Base-by-base conservation (phyloP, 208 protist genomes). In the Acanthamoeba pearcei region DNA sequence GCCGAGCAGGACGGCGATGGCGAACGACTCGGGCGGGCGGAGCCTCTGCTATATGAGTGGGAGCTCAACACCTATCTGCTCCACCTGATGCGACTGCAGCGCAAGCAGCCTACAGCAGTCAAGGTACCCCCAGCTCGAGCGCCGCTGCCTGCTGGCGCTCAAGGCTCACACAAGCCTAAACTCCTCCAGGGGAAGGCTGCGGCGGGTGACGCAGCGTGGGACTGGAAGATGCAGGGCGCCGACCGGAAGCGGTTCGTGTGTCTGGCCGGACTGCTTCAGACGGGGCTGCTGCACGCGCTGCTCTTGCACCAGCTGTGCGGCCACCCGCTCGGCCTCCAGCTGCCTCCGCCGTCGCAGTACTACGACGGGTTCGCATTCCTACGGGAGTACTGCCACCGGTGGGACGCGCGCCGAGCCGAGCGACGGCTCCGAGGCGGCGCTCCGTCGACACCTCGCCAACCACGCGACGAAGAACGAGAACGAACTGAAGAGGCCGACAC, bases 1-100 rank as follows among this genome's bases (percentile, higher is more conserved):
- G 17, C 35, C 19, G 19, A 27, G 13, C 32, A 22, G n/a, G 17
- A 27, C 24, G 29, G 42, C 22, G 49, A 38, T 60, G 49, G 22
- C 35, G 82, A 42, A 53, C 27, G 0, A n/a, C 35, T 66, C 29
- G 27, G 51, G 53, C 24, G 51, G 32, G 29, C 82, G 32, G 82
- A 89, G 32, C 82, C 82, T 64, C 53, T 89, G 46, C 82, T 89
- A 0, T 89, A 89, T 42, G 82, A 89, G 55, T 89, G 82, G 82
- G 82, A 89, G 35, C 29, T 89, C 32, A 29, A 89, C 17, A 29
- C 82, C n/a, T 89, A 89, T 29, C 32, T 89, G n/a, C 53, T 51
- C 8, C 82, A 89, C 42, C 82, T 89, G 46, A 27, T 89, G 9
- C 82, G 35, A 22, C 6, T 66, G 1, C 49, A 66, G 22, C 51